These are phyloP conservation scores for Pyrenula aspistea DNA, from an alignment of 495 filamentous ascomycete species.

Conservation along the genomic window DNA sequence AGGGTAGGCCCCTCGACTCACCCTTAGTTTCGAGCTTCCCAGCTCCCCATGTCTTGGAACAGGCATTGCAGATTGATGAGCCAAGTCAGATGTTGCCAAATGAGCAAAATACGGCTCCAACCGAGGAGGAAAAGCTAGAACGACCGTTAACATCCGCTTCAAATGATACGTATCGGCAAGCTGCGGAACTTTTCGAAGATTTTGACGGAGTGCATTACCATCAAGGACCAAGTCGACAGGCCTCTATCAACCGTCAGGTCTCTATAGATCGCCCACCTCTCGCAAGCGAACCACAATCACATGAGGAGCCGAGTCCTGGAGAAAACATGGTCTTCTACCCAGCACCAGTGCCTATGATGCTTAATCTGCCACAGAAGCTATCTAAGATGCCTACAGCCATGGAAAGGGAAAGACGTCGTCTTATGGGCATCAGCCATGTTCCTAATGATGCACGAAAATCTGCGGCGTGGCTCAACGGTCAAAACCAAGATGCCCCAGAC, in stretches of 20 bases:
- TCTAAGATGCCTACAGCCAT: slow-evolving; percentile 56
- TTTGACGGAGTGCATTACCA: slow-evolving; percentile 88
- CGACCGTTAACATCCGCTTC: slow-evolving; percentile 44
- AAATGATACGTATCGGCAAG: slow-evolving; percentile 56
- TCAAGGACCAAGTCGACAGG: slow-evolving; percentile 16
- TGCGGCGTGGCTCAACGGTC: slow-evolving; percentile 20
- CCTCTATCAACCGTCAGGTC: slow-evolving; percentile 18
- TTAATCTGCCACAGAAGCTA: slow-evolving; percentile 82
- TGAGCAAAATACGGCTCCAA: slow-evolving; percentile 11
- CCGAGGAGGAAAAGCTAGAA: slow-evolving; percentile 12
- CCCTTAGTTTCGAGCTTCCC: slow-evolving; percentile 9
- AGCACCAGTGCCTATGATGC: slow-evolving; percentile 82
- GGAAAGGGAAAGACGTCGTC: slow-evolving; percentile 56
- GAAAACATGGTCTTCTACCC: slow-evolving; percentile 90
- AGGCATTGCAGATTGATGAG: slow-evolving; percentile 10
- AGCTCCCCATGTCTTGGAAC: slow-evolving; percentile 8
- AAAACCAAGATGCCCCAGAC: slow-evolving; percentile 6
- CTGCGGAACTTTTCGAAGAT: slow-evolving; percentile 62
- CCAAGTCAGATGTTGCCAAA: slow-evolving; percentile 8
- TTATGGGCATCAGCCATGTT: slow-evolving; percentile 44
- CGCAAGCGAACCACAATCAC: slow-evolving; percentile 42
- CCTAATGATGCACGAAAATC: slow-evolving; percentile 34
- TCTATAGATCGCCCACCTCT: slow-evolving; percentile 28
- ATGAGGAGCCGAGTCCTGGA: slow-evolving; percentile 49
- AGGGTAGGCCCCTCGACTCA: slow-evolving; percentile 28